Evolutionary conservation across 805 yeast genomes (phyloP).

Genomic region (Lachancea mirantina): DNA sequence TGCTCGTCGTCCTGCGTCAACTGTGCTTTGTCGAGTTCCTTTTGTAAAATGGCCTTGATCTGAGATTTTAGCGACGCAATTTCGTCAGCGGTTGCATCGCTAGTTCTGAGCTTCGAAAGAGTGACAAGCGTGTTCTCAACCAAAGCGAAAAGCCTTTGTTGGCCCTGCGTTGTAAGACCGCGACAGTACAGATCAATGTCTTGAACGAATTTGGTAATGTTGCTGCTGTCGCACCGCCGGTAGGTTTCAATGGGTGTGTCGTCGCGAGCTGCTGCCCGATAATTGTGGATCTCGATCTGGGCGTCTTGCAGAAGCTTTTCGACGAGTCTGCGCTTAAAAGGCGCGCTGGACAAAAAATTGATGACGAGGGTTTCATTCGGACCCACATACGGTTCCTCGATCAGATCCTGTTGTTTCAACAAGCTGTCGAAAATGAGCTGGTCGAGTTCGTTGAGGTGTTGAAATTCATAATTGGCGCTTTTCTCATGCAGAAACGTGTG

Average conservation of each 20-base stretch:
- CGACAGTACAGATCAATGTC: constrained; percentile 7
- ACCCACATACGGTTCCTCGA: background rate
- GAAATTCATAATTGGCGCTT: constrained; percentile 2
- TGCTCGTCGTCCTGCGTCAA: background rate
- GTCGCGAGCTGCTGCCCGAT: constrained; percentile 3
- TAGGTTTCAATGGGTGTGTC: constrained; percentile 1
- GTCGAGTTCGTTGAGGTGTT: background rate
- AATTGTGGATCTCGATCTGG: constrained; percentile 6
- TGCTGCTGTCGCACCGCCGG: background rate
- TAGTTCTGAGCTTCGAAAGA: constrained; percentile 8
- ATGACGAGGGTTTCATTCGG: constrained; percentile 1
- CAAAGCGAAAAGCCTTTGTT: constrained; percentile 4
- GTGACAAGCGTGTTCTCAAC: constrained; percentile 6
- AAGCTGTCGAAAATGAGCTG: constrained; percentile 4
- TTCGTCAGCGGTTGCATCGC: too few species aligned
- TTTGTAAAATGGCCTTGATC: background rate
- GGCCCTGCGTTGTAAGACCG: constrained; percentile 9
- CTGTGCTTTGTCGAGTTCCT: background rate
- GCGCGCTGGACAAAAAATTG: constrained; percentile 11
- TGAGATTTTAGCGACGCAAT: constrained; percentile 8
- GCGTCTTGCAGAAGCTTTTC: constrained; percentile 10
- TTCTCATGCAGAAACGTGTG: constrained; percentile 13
- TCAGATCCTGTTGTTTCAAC: constrained; percentile 3
- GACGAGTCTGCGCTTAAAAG: constrained; percentile 9
- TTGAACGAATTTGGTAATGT: constrained; percentile 1